These are phyloP conservation scores for Ophiognomonia clavigignenti-juglandacearum DNA, from an alignment of 2,329 filamentous ascomycete species.

Conservation along the genomic window DNA sequence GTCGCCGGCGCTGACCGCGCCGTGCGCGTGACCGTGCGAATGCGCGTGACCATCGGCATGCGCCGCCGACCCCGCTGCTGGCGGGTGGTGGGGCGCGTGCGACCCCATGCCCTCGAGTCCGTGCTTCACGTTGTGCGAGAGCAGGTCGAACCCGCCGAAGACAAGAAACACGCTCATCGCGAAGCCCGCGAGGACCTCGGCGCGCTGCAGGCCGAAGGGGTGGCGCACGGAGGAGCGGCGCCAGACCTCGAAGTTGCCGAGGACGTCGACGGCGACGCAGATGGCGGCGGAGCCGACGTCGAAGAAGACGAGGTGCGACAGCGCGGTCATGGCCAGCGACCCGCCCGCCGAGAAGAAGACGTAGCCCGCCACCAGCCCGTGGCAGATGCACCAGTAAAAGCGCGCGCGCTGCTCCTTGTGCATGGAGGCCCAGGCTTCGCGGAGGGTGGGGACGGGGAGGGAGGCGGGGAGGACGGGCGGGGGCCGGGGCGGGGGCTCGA, in stretches of 20 bases:
- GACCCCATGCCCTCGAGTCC: constrained; percentile 68
- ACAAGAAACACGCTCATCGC: constrained; percentile 92
- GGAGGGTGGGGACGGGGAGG: constrained; percentile 82
- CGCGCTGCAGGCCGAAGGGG: constrained; percentile 87
- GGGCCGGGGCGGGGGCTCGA: constrained; percentile 79
- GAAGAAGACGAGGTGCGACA: constrained; percentile 92
- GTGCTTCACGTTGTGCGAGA: constrained; percentile 91
- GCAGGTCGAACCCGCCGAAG: constrained; percentile 95
- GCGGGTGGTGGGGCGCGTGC: constrained; percentile 66
- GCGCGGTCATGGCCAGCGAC: constrained; percentile 82
- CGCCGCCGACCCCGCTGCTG: too few species aligned
- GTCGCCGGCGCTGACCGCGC: constrained; percentile 62
- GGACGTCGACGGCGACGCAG: constrained; percentile 86
- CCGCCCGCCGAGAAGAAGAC: constrained; percentile 83
- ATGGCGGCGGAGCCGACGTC: constrained; percentile 89
- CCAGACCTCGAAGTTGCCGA: constrained; percentile 98
- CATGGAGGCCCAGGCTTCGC: constrained; percentile 87
- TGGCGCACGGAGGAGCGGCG: constrained; percentile 86
- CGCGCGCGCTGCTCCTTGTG: constrained; percentile 79
- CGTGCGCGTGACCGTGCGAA: constrained; percentile 28
- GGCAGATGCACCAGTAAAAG: constrained; percentile 84
- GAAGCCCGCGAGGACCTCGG: constrained; percentile 91
- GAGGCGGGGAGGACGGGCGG: constrained; percentile 88
- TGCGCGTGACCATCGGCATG: too few species aligned
- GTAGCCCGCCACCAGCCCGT: constrained; percentile 75